Conservation (phyloP, 106 monocot species). For the Chionographis japonica region DNA sequence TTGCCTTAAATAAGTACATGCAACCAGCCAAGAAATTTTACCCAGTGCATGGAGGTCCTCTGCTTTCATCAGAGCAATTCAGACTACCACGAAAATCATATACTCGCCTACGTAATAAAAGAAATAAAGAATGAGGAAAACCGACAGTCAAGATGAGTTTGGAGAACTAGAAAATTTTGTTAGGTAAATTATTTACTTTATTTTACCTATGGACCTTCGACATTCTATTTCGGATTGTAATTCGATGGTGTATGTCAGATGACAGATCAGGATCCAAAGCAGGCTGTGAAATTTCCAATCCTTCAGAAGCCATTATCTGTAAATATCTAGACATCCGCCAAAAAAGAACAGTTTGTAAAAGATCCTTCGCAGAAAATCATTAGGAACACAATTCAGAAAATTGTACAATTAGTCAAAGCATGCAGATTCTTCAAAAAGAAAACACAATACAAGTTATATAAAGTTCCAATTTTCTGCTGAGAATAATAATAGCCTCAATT, state of each 20-base stretch:
- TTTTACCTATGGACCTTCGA: conserved; percentile 68
- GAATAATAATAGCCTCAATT: too few species aligned
- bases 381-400: background rate
- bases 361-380: background rate
- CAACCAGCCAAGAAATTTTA: conserved; percentile 17
- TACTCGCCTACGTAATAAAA: conserved; percentile 45
- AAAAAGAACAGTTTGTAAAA: background rate
- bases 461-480: too few species aligned
- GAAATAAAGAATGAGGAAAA: conserved; percentile 2
- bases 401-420: background rate
- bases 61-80: conserved; percentile 84
- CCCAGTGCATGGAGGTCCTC: conserved; percentile 95
- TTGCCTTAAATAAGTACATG: background rate
- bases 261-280: conserved; percentile 71
- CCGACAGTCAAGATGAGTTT: background rate
- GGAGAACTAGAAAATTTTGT: background rate
- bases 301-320: conserved; percentile 72
- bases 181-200: background rate
- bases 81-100: conserved; percentile 73
- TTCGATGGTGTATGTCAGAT: conserved; percentile 81
- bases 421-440: background rate
- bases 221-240: conserved; percentile 70
- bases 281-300: conserved; percentile 86
- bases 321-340: conserved; percentile 54
- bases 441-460: background rate